Evolutionary conservation across 495 filamentous ascomycete genomes (phyloP), one percentile per base, ranked within the genome.

Genomic region (Podospora conica): DNA sequence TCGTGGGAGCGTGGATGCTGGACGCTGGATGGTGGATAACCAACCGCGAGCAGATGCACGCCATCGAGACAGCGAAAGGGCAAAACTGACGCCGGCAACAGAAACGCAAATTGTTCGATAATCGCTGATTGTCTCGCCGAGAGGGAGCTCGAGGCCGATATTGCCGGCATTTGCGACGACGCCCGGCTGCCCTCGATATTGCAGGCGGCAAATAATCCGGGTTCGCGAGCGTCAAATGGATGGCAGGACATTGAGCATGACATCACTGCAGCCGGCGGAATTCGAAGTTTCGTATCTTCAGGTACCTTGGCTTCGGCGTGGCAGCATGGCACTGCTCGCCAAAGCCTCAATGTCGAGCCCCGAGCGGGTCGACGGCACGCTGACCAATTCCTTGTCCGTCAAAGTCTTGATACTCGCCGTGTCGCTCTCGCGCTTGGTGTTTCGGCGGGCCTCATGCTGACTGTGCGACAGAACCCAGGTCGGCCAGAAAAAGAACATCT

Each of bases 201-300:
- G 55, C 59, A 53, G n/a, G 56, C 63, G 61, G 53, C 27, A 65
- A 65, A 65, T 65, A 61, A 61, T 53, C 66, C 62, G 66, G 66
- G 57, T 68, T 65, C 27, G 57, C 48, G 15, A 48, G 40, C 6
- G 40, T 48, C 40, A 8, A 48, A n/a, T n/a, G 6, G 40, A 48
- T 28, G 27, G 54, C 28, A 25, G 57, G 25, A 58, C 61, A 61
- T n/a, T 24, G 11, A 56, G 24, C 20, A 68, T 68, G 66, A 68
- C 66, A 68, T 68, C 66, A 68, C 66, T 56, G 28, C 63, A 57
- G 23, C 24, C 21, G 10, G 18, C 29, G 63, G 27, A 27, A 33
- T 64, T 33, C 54, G 48, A 24, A 3, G 15, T 3, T 29, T 55
- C 53, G 61, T 31, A 55, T 55, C 22, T 3, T 29, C 24, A 15